These are phyloP conservation scores for Ophioceras dolichostomum DNA, from an alignment of 2,329 filamentous ascomycete species.

Conservation along the genomic window DNA sequence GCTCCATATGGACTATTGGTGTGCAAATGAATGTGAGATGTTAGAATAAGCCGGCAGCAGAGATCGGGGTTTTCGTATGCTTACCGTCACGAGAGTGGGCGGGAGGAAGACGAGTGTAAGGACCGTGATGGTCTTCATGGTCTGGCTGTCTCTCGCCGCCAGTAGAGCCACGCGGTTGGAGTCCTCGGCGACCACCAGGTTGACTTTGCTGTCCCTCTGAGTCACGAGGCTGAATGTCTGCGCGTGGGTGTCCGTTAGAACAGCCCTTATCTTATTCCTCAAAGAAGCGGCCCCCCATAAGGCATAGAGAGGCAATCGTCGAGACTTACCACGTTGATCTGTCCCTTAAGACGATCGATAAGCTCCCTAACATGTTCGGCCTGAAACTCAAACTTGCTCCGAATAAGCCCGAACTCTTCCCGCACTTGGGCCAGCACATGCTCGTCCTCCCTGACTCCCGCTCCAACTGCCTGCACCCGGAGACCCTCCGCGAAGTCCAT, in stretches of 20 bases:
- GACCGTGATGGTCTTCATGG: conserved; percentile 2
- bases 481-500: not conserved
- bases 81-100: not conserved
- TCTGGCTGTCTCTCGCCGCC: not conserved
- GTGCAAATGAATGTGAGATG: not conserved
- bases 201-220: conserved; percentile 2
- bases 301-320: too few species aligned
- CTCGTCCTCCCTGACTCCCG: too few species aligned
- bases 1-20: conserved; percentile 1
- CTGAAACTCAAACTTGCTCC: not conserved
- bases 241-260: too few species aligned
- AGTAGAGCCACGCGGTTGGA: not conserved
- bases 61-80: not conserved
- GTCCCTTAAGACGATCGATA: not conserved
- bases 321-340: conserved; percentile 1
- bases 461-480: too few species aligned
- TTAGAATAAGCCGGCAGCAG: not conserved
- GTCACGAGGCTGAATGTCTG: not conserved
- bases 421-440: too few species aligned
- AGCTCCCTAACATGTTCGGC: not conserved
- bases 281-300: too few species aligned
- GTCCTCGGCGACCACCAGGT: conserved; percentile 1
- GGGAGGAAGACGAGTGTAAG: not conserved
- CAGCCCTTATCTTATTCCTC: too few species aligned
- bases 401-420: not conserved